These are phyloP conservation scores for Lentinula boryana DNA, from an alignment of 768 basidiomycete species.

Conservation along the genomic window DNA sequence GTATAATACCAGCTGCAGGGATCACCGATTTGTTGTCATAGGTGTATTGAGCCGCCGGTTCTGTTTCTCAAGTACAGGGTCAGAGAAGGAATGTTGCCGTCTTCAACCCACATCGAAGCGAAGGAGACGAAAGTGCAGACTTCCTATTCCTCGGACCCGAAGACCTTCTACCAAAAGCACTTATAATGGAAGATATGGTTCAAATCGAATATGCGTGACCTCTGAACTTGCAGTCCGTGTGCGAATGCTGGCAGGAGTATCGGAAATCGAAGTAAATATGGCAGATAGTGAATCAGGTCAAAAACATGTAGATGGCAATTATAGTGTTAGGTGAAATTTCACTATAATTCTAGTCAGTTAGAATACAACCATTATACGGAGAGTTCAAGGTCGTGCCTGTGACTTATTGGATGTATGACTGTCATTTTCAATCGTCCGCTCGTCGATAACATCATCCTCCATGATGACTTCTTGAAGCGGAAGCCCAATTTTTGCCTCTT, in stretches of 20 bases:
- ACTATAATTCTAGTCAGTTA: neutral
- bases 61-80: constrained; percentile 20
- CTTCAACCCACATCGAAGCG: constrained; percentile 31
- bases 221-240: neutral
- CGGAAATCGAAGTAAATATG: no score
- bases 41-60: constrained; percentile 30
- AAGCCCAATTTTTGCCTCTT: constrained; percentile 1
- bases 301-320: neutral
- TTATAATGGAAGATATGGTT: neutral
- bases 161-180: constrained; percentile 2
- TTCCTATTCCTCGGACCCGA: constrained; percentile 43
- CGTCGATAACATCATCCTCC: neutral
- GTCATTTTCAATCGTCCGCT: neutral
- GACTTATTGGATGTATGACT: neutral
- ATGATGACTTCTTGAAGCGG: neutral
- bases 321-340: neutral
- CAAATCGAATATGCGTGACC: no score
- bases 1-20: neutral
- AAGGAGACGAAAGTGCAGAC: constrained; percentile 19
- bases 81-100: constrained; percentile 20
- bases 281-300: no score
- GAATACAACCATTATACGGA: neutral
- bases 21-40: constrained; percentile 1
- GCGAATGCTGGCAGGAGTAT: no score
- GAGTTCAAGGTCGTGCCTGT: neutral